phyloP scores from a whole-genome alignment of 2,329 filamentous ascomycete genomes.

The Ceratocystis colombiana region DNA sequence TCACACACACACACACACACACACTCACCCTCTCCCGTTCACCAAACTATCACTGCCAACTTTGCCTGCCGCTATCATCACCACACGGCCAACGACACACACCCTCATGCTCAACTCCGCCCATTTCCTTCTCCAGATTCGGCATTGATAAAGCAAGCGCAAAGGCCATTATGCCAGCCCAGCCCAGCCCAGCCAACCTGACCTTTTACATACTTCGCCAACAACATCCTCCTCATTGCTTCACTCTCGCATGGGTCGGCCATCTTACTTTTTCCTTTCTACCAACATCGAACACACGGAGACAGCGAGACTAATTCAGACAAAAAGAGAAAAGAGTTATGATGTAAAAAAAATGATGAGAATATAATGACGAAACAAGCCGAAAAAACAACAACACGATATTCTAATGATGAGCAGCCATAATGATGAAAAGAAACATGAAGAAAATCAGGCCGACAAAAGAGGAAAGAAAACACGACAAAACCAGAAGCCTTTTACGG shows the following conservation, averaged over 20 bases:
- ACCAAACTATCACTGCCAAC: no score
- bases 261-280: not conserved
- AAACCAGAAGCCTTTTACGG: not conserved
- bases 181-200: no score
- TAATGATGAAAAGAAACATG: not conserved
- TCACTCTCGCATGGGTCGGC: no score
- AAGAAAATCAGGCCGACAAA: not conserved
- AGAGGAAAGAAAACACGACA: constrained; percentile 18
- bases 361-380: not conserved
- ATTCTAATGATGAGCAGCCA: constrained; percentile 8
- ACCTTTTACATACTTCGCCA: no score
- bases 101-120: no score
- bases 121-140: no score
- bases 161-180: no score
- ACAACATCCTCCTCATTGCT: no score
- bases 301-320: not conserved
- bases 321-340: not conserved
- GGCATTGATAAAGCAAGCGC: no score
- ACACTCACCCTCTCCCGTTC: not conserved
- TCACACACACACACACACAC: no score
- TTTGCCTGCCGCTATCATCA: no score
- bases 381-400: not conserved
- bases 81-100: no score
- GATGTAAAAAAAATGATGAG: not conserved
- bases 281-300: not conserved